Conservation (phyloP, 495 filamentous ascomycete species). For the Rhizodiscina lignyota region DNA sequence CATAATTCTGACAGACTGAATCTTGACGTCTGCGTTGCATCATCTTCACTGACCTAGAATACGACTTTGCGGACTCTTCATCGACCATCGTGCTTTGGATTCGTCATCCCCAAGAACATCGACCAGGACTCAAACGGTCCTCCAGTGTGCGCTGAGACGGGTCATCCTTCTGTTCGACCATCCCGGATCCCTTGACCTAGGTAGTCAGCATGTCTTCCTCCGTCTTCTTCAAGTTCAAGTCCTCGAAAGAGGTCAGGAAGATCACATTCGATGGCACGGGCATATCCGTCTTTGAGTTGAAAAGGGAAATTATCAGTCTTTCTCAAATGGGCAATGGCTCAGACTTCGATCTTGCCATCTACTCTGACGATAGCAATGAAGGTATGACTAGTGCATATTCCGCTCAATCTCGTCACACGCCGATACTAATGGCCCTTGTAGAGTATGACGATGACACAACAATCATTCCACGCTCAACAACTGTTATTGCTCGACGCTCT, state of each 20-base stretch:
- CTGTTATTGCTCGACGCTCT: slow-evolving; percentile 76
- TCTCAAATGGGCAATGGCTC: slow-evolving; percentile 88
- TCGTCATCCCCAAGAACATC: too few relatives aligned
- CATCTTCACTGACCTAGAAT: too few relatives aligned
- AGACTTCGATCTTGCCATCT: slow-evolving; percentile 91
- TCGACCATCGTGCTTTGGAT: too few relatives aligned
- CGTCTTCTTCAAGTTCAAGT: slow-evolving; percentile 99
- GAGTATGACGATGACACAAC: slow-evolving; percentile 95
- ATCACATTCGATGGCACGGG: slow-evolving; percentile 96
- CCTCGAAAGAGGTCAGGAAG: slow-evolving; percentile 83
- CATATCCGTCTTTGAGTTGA: slow-evolving; percentile 96
- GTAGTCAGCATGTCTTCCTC: slow-evolving; percentile 80
- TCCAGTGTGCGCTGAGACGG: too few relatives aligned
- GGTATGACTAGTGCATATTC: slow-evolving; percentile 36
- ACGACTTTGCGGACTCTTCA: too few relatives aligned
- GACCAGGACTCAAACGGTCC: too few relatives aligned
- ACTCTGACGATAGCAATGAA: slow-evolving; percentile 78
- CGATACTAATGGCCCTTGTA: slow-evolving; percentile 18
- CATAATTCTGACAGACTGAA: too few relatives aligned
- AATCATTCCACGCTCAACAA: slow-evolving; percentile 84
- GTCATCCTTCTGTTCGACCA: too few relatives aligned
- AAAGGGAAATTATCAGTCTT: slow-evolving; percentile 90
- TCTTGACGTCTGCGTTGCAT: too few relatives aligned
- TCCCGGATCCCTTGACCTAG: too few relatives aligned
- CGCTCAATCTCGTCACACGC: neutral